phyloP scores from a whole-genome alignment of 1,284 basidiomycete species.

The Ustilago curta region DNA sequence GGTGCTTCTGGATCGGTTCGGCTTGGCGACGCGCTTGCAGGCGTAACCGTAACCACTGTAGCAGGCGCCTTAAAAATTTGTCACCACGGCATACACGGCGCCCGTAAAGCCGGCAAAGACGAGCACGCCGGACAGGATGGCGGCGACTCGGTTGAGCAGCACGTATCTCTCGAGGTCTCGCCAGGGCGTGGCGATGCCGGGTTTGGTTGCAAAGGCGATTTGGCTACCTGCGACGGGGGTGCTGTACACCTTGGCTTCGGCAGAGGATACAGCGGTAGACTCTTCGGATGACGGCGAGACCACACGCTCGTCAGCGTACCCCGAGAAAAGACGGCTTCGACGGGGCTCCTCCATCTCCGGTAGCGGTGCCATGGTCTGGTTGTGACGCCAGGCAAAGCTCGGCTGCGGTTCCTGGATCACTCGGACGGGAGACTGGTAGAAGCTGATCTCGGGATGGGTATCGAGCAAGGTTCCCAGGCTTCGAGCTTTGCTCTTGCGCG shows the following conservation, averaged over 20 bases:
- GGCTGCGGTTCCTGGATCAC: slow-evolving; percentile 25
- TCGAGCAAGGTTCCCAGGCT: slow-evolving; percentile 43
- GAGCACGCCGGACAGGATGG: slow-evolving; percentile 44
- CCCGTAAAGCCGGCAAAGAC: slow-evolving; percentile 53
- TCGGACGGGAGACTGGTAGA: slow-evolving; percentile 54
- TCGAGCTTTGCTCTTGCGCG: slow-evolving; percentile 38
- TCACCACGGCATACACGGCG: slow-evolving; percentile 51
- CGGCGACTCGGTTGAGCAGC: slow-evolving; percentile 54
- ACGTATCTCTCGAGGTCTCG: slow-evolving; percentile 52
- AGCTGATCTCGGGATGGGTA: slow-evolving; percentile 43
- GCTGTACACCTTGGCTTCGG: background rate
- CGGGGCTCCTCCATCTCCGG: slow-evolving; percentile 28
- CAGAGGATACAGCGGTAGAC: slow-evolving; percentile 10
- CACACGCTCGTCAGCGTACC: slow-evolving; percentile 7
- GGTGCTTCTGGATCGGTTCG: slow-evolving; percentile 15
- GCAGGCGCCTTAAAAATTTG: slow-evolving; percentile 63
- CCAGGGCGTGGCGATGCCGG: slow-evolving; percentile 18
- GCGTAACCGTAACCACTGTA: slow-evolving; percentile 31
- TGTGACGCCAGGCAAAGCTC: slow-evolving; percentile 9
- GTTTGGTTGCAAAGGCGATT: slow-evolving; percentile 17
- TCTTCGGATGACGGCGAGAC: background rate
- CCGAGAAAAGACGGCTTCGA: slow-evolving; percentile 25
- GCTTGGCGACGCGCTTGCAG: slow-evolving; percentile 2
- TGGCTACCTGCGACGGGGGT: slow-evolving; percentile 5
- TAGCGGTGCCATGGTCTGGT: slow-evolving; percentile 19